Evolutionary conservation across 176 grass and related monocot genomes (phyloP).

Genomic region (Bolboschoenus planiculmis): DNA sequence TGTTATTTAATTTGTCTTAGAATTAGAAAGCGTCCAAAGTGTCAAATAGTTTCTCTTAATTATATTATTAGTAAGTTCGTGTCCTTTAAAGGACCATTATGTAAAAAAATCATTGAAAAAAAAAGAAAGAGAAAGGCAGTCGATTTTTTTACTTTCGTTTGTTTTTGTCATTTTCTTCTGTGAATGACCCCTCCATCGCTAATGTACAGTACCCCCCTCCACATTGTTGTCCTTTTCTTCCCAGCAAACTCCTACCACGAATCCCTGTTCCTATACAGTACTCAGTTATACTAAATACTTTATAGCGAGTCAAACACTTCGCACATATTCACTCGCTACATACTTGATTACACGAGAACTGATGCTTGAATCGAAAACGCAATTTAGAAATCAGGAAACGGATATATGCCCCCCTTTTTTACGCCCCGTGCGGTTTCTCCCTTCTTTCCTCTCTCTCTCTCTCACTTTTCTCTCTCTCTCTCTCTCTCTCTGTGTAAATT

Average conservation of each 20-base stretch:
- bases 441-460: background rate
- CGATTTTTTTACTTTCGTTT: background rate
- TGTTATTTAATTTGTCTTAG: background rate
- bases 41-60: too few relatives aligned
- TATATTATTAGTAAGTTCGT: too few relatives aligned
- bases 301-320: background rate
- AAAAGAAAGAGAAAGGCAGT: background rate
- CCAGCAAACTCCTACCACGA: background rate
- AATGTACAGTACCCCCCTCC: background rate
- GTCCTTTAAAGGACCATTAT: background rate
- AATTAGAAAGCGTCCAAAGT: too few relatives aligned
- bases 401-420: constrained; percentile 20
- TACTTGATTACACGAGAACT: background rate
- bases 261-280: constrained; percentile 2
- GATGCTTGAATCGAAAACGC: background rate
- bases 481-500: background rate
- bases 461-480: background rate
- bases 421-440: background rate
- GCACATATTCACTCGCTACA: background rate
- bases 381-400: background rate
- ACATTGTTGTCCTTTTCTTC: constrained; percentile 13
- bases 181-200: background rate
- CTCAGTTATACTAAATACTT: background rate
- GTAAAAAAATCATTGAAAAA: background rate
- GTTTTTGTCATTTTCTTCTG: background rate